Percentiles rank a stretch among this genome's conserved stretches.
Conservation (phyloP, 129 eudicot species). For the Solidago caesia region DNA sequence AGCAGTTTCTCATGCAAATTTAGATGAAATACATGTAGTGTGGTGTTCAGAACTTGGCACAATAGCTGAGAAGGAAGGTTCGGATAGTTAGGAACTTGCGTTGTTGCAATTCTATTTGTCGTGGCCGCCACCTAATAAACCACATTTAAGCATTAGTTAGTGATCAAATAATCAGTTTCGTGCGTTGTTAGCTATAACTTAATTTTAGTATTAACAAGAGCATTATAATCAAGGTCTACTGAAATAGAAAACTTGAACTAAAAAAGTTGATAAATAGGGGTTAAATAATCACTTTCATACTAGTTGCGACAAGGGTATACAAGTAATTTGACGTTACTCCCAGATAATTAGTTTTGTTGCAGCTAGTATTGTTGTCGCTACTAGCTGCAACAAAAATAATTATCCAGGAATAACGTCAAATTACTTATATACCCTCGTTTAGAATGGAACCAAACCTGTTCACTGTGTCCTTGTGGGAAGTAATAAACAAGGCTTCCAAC, state of each 20-base stretch:
- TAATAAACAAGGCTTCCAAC: constrained; percentile 84
- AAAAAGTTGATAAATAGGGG: neutral
- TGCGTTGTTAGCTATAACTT: neutral
- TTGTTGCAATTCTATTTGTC: constrained; percentile 61
- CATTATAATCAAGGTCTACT: neutral
- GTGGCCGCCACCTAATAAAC: constrained; percentile 71
- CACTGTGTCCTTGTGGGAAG: constrained; percentile 88
- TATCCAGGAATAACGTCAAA: neutral
- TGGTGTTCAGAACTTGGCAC: constrained; percentile 82
- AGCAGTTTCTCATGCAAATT: neutral
- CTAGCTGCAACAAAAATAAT: neutral
- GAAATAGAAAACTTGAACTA: constrained; percentile 3
- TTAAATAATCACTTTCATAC: neutral
- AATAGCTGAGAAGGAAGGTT: constrained; percentile 71
- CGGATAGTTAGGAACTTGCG: constrained; percentile 81
- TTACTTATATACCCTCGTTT: neutral
- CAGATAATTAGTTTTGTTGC: no score
- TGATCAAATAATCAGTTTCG: neutral
- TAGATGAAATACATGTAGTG: constrained; percentile 59
- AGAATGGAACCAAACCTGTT: constrained; percentile 51
- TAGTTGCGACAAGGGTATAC: neutral
- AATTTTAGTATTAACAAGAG: neutral
- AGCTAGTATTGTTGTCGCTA: neutral
- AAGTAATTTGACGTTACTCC: no score
- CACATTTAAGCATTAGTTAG: constrained; percentile 9